phyloP scores from a whole-genome alignment of 495 filamentous ascomycete species.

The Neurospora terricola region DNA sequence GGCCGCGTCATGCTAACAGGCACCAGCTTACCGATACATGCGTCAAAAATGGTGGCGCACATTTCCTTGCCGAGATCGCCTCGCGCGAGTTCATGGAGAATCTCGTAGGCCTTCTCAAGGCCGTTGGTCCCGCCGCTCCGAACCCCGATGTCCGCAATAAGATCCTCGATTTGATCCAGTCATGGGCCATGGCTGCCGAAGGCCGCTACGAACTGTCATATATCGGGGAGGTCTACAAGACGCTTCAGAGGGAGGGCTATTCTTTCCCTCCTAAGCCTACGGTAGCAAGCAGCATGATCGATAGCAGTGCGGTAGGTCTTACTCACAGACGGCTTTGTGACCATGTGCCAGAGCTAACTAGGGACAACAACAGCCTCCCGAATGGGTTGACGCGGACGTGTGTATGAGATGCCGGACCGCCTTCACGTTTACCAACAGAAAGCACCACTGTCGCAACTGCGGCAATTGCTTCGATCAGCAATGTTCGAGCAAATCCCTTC shows the following conservation, averaged over 20 bases:
- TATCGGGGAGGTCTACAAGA: slow-evolving; percentile 75
- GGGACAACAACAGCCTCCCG: slow-evolving; percentile 53
- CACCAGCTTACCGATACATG: slow-evolving; percentile 82
- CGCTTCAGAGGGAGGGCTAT: slow-evolving; percentile 73
- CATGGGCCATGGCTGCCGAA: slow-evolving; percentile 85
- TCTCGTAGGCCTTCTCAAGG: slow-evolving; percentile 77
- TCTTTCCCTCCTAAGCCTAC: slow-evolving; percentile 81
- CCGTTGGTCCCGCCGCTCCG: slow-evolving; percentile 60
- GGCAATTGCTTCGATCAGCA: slow-evolving; percentile 92
- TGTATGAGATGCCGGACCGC: slow-evolving; percentile 95
- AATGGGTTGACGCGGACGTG: slow-evolving; percentile 96
- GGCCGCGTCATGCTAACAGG: slow-evolving; percentile 9
- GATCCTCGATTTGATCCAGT: slow-evolving; percentile 86
- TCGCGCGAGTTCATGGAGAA: slow-evolving; percentile 99
- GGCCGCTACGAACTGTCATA: slow-evolving; percentile 76
- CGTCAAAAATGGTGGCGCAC: slow-evolving; percentile 95
- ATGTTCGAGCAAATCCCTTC: slow-evolving; percentile 81
- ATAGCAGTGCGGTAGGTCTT: slow-evolving; percentile 80
- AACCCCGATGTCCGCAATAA: slow-evolving; percentile 80
- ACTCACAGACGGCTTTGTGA: neutral
- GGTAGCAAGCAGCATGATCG: slow-evolving; percentile 88
- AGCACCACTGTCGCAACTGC: slow-evolving; percentile 96
- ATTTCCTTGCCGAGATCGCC: slow-evolving; percentile 90
- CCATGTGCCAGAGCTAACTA: neutral
- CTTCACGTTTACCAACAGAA: slow-evolving; percentile 96